Conservation (phyloP, 2,329 filamentous ascomycete genomes). For the Aspergillus arachidicola region DNA sequence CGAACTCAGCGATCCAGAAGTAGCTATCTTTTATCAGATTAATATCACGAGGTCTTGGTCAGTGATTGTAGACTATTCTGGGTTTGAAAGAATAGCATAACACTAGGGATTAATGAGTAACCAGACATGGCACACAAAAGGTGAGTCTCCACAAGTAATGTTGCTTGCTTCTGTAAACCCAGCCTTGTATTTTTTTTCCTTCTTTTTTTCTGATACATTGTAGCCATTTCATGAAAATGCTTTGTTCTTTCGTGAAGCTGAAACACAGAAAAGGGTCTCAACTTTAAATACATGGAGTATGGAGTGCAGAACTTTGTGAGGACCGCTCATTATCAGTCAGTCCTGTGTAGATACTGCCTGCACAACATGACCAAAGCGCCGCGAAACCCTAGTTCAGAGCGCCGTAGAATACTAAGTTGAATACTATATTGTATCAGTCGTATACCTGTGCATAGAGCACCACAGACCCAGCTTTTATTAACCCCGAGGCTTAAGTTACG, state of each 20-base stretch:
- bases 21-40: neutral
- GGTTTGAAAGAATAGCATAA: neutral
- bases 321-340: neutral
- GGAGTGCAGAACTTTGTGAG: neutral
- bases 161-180: constrained; percentile 15
- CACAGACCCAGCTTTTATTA: neutral
- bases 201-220: constrained; percentile 19
- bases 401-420: neutral
- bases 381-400: neutral
- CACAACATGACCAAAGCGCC: neutral
- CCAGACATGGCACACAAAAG: constrained; percentile 14
- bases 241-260: constrained; percentile 1
- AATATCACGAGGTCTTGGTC: neutral
- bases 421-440: neutral
- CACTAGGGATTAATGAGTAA: constrained; percentile 8
- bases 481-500: neutral
- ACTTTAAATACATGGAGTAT: neutral
- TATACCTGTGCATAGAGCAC: neutral
- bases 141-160: constrained; percentile 8
- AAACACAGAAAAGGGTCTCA: neutral
- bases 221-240: constrained; percentile 23
- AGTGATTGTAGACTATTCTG: neutral
- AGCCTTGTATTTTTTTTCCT: constrained; percentile 17
- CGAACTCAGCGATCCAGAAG: neutral
- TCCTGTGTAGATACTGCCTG: neutral